phyloP scores from a whole-genome alignment of 768 basidiomycete species.

The Hydnomerulius pinastri region DNA sequence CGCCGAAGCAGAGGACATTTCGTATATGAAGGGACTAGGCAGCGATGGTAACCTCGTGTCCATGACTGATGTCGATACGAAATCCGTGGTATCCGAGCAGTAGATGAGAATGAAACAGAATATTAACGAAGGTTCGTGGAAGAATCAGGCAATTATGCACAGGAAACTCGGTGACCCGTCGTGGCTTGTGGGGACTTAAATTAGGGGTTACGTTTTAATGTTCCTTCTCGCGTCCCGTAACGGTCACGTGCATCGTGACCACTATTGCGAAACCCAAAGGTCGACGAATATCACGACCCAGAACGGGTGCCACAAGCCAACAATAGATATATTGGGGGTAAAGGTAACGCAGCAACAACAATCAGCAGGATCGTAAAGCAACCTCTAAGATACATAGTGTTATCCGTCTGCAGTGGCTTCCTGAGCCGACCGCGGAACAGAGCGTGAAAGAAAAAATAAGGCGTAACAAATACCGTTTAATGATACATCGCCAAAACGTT shows the following conservation, averaged over 20 bases:
- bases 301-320: too few species aligned
- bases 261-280: too few species aligned
- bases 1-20: background rate
- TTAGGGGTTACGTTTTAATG: too few species aligned
- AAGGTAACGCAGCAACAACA: conserved; percentile 5
- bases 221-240: conserved; percentile 1
- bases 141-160: too few species aligned
- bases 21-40: background rate
- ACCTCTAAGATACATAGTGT: conserved; percentile 22
- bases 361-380: conserved; percentile 6
- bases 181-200: too few species aligned
- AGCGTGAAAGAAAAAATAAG: conserved; percentile 11
- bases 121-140: too few species aligned
- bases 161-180: too few species aligned
- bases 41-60: background rate
- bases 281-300: too few species aligned
- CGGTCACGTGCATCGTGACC: conserved; percentile 2
- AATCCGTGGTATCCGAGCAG: conserved; percentile 6
- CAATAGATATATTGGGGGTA: background rate
- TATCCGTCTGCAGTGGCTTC: conserved; percentile 21
- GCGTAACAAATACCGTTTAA: conserved; percentile 10
- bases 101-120: too few species aligned
- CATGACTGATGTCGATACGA: background rate
- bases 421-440: conserved; percentile 14
- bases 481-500: conserved; percentile 23